These are phyloP conservation scores for Backusella westeae DNA, from an alignment of 192 early-diverging fungal species.

Conservation along the genomic window DNA sequence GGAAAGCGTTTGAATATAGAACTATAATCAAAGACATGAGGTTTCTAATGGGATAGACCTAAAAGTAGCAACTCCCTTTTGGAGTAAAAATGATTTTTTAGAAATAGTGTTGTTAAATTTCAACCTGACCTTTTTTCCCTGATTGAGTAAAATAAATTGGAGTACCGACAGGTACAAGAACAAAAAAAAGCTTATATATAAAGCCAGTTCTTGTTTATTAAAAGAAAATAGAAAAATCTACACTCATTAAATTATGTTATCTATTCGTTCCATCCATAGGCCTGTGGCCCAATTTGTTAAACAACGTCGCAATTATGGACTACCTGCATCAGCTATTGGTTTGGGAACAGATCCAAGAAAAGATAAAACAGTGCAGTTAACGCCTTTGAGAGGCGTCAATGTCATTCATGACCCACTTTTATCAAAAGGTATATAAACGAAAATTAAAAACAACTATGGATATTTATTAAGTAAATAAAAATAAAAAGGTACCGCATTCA, in stretches of 20 bases:
- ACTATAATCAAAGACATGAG: background rate
- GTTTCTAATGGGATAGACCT: background rate
- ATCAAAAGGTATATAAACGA: conserved; percentile 38
- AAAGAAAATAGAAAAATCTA: background rate
- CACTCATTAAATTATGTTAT: background rate
- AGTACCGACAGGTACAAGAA: background rate
- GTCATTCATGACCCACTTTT: conserved; percentile 52
- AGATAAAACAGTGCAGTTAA: conserved; percentile 34
- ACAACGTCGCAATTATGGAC: conserved; percentile 8
- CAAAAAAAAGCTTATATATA: conserved; percentile 1
- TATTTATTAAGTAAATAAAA: background rate
- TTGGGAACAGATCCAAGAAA: conserved; percentile 31
- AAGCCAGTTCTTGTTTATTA: background rate
- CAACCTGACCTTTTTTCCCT: background rate
- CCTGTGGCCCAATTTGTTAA: background rate
- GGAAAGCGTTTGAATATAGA: background rate
- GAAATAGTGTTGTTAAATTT: background rate
- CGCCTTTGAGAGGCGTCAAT: conserved; percentile 41
- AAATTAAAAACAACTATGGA: background rate
- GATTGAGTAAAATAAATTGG: conserved; percentile 3
- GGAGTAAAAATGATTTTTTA: background rate
- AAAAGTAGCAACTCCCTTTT: background rate
- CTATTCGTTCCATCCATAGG: background rate
- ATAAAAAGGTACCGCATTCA: conserved; percentile 44
- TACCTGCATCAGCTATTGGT: conserved; percentile 9